Evolutionary conservation across 352 stramenopile genomes (phyloP).

Genomic region (Phytophthora tentaculata): DNA sequence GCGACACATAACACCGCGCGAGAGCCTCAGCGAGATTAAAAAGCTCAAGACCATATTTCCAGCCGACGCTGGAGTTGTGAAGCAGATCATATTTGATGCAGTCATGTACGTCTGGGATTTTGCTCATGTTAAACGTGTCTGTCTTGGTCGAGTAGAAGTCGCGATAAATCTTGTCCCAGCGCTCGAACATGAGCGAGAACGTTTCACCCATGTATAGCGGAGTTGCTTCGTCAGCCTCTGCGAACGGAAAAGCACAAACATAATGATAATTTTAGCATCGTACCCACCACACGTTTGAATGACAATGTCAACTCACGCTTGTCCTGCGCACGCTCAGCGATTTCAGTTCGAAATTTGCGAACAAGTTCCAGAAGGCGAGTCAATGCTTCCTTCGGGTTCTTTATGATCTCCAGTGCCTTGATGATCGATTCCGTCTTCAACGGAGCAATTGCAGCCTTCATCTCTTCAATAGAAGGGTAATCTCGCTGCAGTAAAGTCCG

Average conservation of each 20-base stretch:
- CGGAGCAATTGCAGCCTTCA: constrained; percentile 69
- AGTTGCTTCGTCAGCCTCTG: constrained; percentile 86
- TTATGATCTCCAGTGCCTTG: constrained; percentile 76
- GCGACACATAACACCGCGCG: constrained; percentile 97
- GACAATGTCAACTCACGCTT: constrained; percentile 52
- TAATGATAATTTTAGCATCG: constrained; percentile 8
- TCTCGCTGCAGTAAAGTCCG: constrained; percentile 92
- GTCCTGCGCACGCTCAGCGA: constrained; percentile 69
- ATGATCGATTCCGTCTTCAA: constrained; percentile 82
- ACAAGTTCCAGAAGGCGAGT: constrained; percentile 79
- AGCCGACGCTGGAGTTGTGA: constrained; percentile 94
- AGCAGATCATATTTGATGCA: constrained; percentile 98
- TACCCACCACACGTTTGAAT: background rate
- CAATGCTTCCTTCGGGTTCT: constrained; percentile 83
- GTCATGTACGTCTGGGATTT: constrained; percentile 98
- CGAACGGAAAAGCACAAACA: background rate
- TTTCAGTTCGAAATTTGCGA: constrained; percentile 76
- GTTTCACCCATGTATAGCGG: constrained; percentile 97
- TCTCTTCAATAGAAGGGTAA: constrained; percentile 69
- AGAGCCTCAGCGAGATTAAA: constrained; percentile 95
- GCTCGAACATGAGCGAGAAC: constrained; percentile 93
- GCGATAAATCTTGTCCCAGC: constrained; percentile 94
- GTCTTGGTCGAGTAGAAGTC: constrained; percentile 95
- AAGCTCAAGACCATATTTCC: constrained; percentile 91
- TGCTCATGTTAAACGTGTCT: constrained; percentile 93